A percentile compares a stretch with the other conserved stretches of the same genome.
phyloP scores from a whole-genome alignment of 2,329 filamentous ascomycete species.

The Pseudocercospora vitis region DNA sequence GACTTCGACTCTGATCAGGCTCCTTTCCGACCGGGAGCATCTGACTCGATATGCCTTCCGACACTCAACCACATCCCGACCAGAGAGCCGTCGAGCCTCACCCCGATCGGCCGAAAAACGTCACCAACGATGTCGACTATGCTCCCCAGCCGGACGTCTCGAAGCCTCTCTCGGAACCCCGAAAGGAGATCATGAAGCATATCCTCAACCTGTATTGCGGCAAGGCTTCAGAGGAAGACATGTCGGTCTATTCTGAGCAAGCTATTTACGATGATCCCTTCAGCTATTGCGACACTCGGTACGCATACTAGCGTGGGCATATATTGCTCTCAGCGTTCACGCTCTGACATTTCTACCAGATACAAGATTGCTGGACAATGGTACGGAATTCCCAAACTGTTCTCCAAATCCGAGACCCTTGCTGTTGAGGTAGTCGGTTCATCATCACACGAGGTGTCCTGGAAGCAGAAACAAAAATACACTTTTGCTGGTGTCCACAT shows the following conservation, averaged over 20 bases:
- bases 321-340: neutral
- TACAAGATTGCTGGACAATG: slow-evolving; percentile 56
- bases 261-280: slow-evolving; percentile 52
- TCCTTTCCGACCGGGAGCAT: too few relatives aligned
- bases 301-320: neutral
- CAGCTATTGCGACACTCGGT: slow-evolving; percentile 47
- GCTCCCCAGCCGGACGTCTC: slow-evolving; percentile 43
- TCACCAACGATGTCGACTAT: slow-evolving; percentile 42
- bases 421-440: slow-evolving; percentile 21
- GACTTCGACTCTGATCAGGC: too few relatives aligned
- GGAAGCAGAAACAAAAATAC: slow-evolving; percentile 6
- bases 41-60: neutral
- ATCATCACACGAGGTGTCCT: slow-evolving; percentile 1
- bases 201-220: slow-evolving; percentile 1
- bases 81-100: neutral
- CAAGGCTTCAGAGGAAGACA: slow-evolving; percentile 50
- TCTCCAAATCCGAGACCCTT: slow-evolving; percentile 19
- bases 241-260: slow-evolving; percentile 50
- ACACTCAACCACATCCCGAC: neutral
- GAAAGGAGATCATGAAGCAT: slow-evolving; percentile 3
- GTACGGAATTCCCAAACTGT: slow-evolving; percentile 41
- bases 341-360: slow-evolving; percentile 24
- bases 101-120: neutral
- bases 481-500: slow-evolving; percentile 35
- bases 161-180: slow-evolving; percentile 35